phyloP scores from a whole-genome alignment of 225 moss, liverwort and hornwort species.

The Neckera pumila region DNA sequence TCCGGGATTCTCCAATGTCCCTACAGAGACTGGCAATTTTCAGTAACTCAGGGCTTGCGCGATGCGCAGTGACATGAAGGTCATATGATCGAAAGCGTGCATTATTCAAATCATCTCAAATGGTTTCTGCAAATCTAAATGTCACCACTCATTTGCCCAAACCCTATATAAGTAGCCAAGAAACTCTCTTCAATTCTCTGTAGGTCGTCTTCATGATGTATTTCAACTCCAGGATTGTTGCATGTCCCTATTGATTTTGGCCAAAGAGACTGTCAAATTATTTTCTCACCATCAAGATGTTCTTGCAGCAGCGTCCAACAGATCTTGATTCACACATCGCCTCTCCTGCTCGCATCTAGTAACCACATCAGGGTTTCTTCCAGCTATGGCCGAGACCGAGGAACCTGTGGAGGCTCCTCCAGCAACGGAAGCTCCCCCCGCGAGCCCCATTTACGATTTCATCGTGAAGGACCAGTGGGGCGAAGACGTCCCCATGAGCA shows the following conservation, averaged over 20 bases:
- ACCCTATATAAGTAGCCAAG: background rate
- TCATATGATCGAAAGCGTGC: no score
- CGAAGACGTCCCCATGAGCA: constrained; percentile 41
- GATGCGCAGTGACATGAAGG: no score
- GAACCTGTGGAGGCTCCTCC: background rate
- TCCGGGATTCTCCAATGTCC: background rate
- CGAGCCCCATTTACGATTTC: constrained; percentile 7
- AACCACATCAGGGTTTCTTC: background rate
- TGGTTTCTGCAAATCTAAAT: background rate
- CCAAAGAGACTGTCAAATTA: background rate
- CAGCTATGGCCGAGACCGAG: background rate
- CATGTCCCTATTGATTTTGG: no score
- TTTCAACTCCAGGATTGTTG: background rate
- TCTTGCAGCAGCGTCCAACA: background rate
- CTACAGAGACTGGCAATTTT: background rate
- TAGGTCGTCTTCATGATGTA: background rate
- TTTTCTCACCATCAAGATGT: background rate
- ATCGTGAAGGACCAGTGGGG: constrained; percentile 52
- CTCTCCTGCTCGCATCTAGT: background rate
- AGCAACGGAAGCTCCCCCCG: background rate
- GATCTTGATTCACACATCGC: background rate
- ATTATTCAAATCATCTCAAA: background rate
- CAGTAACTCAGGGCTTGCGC: no score
- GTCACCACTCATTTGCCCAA: background rate
- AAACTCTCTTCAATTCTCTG: background rate